phyloP scores from a whole-genome alignment of 2,329 filamentous ascomycete genomes.

The Stromatinia cepivora region DNA sequence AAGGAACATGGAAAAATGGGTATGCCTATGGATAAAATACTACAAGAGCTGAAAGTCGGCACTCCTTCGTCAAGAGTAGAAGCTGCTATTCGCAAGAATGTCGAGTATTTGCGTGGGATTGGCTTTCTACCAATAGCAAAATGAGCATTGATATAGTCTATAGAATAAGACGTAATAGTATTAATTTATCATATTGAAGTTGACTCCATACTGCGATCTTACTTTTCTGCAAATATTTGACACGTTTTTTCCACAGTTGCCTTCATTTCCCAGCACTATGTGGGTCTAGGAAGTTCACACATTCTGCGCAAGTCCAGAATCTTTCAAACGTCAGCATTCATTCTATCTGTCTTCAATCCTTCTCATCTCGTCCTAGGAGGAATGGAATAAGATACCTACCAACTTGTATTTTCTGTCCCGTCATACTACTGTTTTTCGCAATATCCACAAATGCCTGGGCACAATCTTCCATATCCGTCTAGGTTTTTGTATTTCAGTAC shows the following conservation, averaged over 20 bases:
- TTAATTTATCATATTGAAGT: background rate
- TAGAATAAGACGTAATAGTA: background rate
- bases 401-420: conserved; percentile 40
- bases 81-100: conserved; percentile 19
- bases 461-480: conserved; percentile 54
- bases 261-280: background rate
- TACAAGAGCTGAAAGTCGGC: background rate
- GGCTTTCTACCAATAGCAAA: conserved; percentile 14
- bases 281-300: background rate
- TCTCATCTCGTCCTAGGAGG: background rate
- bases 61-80: conserved; percentile 7
- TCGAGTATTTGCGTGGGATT: conserved; percentile 17
- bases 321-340: conserved; percentile 2
- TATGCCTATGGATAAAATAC: conserved; percentile 12
- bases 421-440: conserved; percentile 49
- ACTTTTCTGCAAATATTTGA: background rate
- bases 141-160: conserved; percentile 22
- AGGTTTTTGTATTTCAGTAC: background rate
- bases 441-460: conserved; percentile 56
- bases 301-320: conserved; percentile 19
- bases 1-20: conserved; percentile 21
- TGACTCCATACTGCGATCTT: background rate
- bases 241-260: background rate
- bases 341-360: background rate
- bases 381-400: conserved; percentile 31